Conservation (phyloP, 2,329 filamentous ascomycete species). For the Torrubiella hemipterigena region DNA sequence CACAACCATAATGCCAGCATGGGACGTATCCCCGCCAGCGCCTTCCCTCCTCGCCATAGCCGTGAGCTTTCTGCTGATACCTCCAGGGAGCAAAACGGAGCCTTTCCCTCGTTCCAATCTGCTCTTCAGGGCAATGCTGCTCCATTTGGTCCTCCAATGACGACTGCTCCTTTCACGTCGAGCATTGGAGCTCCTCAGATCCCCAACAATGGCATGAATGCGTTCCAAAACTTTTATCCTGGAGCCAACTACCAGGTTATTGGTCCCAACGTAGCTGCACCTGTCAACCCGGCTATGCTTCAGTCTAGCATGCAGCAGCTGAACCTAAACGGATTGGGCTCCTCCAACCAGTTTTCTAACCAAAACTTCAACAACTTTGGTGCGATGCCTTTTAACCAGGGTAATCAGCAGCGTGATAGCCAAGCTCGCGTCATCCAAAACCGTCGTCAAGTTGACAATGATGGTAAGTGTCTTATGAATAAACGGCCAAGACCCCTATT, state of each 20-base stretch:
- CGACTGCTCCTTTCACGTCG: constrained; percentile 16
- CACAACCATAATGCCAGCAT: constrained; percentile 75
- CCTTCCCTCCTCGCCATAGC: constrained; percentile 55
- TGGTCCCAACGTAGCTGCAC: constrained; percentile 1
- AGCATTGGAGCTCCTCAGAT: constrained; percentile 13
- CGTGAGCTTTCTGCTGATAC: constrained; percentile 54
- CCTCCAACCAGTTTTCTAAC: constrained; percentile 34
- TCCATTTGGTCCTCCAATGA: constrained; percentile 57
- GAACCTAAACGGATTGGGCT: constrained; percentile 35
- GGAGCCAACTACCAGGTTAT: constrained; percentile 12
- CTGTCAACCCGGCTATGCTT: constrained; percentile 44
- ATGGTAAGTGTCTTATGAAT: constrained; percentile 36
- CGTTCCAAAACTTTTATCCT: constrained; percentile 18
- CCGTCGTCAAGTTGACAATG: constrained; percentile 62
- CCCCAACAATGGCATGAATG: constrained; percentile 5
- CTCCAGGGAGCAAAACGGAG: constrained; percentile 31
- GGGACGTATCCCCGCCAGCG: constrained; percentile 62
- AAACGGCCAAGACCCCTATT: background rate
- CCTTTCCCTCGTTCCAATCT: constrained; percentile 53
- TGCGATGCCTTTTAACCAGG: constrained; percentile 34
- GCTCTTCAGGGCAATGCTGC: constrained; percentile 69
- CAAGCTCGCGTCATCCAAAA: constrained; percentile 65
- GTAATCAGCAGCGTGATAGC: constrained; percentile 54
- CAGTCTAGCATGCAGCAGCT: constrained; percentile 58
- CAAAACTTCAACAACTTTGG: constrained; percentile 48